phyloP scores from a whole-genome alignment of 2,329 filamentous ascomycete genomes.

The Lachnellula arida region DNA sequence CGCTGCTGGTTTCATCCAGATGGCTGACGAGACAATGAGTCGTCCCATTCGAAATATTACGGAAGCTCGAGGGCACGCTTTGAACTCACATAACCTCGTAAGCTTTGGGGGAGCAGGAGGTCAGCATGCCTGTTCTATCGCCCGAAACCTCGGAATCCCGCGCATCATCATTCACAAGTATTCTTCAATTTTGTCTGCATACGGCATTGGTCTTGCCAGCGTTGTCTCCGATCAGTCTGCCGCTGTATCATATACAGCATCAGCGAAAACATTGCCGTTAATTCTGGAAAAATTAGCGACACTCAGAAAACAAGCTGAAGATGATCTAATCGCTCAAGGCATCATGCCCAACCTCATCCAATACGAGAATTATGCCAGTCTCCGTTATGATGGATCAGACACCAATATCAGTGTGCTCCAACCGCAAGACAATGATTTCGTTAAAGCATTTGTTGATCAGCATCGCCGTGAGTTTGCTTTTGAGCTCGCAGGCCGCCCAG shows the following conservation, averaged over 20 bases:
- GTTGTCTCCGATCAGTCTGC: slow-evolving; percentile 73
- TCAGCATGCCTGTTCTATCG: slow-evolving; percentile 84
- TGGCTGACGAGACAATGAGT: slow-evolving; percentile 88
- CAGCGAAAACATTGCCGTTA: slow-evolving; percentile 31
- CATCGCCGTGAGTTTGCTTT: slow-evolving; percentile 91
- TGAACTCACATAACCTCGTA: slow-evolving; percentile 76
- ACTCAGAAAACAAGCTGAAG: not conserved
- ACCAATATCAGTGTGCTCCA: slow-evolving; percentile 82
- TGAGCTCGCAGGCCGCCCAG: slow-evolving; percentile 72
- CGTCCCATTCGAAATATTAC: slow-evolving; percentile 83
- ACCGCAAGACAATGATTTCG: slow-evolving; percentile 62
- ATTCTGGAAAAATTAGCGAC: not conserved
- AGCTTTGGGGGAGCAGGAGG: slow-evolving; percentile 89
- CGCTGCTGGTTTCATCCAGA: slow-evolving; percentile 67
- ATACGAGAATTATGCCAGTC: slow-evolving; percentile 88
- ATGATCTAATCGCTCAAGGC: slow-evolving; percentile 56
- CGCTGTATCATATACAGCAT: not conserved
- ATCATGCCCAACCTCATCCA: slow-evolving; percentile 67
- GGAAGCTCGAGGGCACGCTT: slow-evolving; percentile 85
- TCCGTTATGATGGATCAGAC: slow-evolving; percentile 84
- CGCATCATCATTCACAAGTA: slow-evolving; percentile 83
- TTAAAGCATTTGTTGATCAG: slow-evolving; percentile 73
- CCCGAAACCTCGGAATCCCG: slow-evolving; percentile 72
- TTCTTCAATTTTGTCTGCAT: slow-evolving; percentile 82
- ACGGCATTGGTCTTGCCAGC: slow-evolving; percentile 86